Base-by-base conservation (phyloP, 805 yeast species). In the Saturnispora dispora region DNA sequence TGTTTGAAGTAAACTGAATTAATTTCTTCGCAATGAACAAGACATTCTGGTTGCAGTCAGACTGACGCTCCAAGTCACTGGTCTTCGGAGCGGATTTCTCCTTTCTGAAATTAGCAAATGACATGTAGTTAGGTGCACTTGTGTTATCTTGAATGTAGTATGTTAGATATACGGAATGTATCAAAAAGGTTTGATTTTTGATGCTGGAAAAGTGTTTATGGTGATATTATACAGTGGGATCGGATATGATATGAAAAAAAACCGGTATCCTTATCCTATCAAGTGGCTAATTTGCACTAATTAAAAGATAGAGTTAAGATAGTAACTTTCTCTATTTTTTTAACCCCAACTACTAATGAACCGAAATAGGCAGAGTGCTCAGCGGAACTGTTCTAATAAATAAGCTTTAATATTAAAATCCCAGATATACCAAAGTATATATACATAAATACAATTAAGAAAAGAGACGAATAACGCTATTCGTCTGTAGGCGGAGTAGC, bases 401-500 rank as follows among this genome's bases (percentile, higher is more conserved):
- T 30, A 30, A 30, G 33, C 33, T 11, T 30, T 30, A 30, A 30
- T 30, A 30, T 30, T 30, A 30, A 30, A 30, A 30, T 13, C 33
- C 33, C 33, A 30, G 33, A 30, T 4, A 30, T 30, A 30, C 33
- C 13, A 9, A 30, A 30, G n/a, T 30, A 30, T 13, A 30, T 10
- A 30, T 30, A 30, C 11, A 18, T 18, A 37, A 37, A 37, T 37
- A 37, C 41, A 37, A 44, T 23, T 44, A 11, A 44, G 25, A 32
- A 35, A 20, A 17, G 41, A 20, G 22, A 4, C 7, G 41, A 15
- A 35, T 5, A 10, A 15, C 8, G 33, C 47, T 30, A 47, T 2
- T 45, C 45, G 32, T 53, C 57, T 25, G 50, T 40, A 5, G 45
- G 55, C 9, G 64, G 59, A 2, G 48, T 57, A 20, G 70, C 68